Conservation (phyloP, 305 asterid species). For the Fraxinus nigra region DNA sequence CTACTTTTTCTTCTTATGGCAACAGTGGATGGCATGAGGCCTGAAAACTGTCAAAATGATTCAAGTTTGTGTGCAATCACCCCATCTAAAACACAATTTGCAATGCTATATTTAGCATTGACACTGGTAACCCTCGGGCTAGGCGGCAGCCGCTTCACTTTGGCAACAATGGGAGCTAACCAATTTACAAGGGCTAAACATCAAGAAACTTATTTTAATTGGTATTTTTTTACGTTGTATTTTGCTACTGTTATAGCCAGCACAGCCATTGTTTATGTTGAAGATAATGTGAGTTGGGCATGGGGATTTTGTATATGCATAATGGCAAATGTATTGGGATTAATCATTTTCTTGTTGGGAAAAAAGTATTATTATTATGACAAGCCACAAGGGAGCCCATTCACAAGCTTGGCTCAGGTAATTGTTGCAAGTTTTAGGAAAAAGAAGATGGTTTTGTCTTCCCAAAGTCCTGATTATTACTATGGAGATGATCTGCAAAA, state of each 20-base stretch:
- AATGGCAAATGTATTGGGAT: constrained; percentile 48
- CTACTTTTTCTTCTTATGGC: constrained; percentile 50
- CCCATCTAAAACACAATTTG: constrained; percentile 47
- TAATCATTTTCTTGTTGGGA: constrained; percentile 46
- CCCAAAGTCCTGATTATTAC: constrained; percentile 21
- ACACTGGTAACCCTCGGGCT: constrained; percentile 47
- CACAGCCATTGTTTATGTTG: constrained; percentile 31
- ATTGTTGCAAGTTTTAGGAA: constrained; percentile 39
- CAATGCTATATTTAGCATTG: constrained; percentile 45
- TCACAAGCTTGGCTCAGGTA: constrained; percentile 48
- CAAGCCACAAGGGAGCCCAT: constrained; percentile 60
- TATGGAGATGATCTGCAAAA: constrained; percentile 21
- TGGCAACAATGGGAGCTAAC: constrained; percentile 75
- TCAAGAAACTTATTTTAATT: constrained; percentile 54
- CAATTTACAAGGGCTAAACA: constrained; percentile 48
- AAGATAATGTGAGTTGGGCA: constrained; percentile 33
- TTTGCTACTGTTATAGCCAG: constrained; percentile 34
- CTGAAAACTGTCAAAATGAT: constrained; percentile 41
- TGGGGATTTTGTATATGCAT: constrained; percentile 25
- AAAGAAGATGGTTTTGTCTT: constrained; percentile 23
- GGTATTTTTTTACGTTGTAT: constrained; percentile 64
- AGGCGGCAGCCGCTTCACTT: constrained; percentile 66
- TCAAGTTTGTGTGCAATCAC: constrained; percentile 29
- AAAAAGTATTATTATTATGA: constrained; percentile 37
- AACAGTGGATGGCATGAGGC: constrained; percentile 40